Evolutionary conservation across 75 land plant genomes (phyloP).

Genomic region (Picea glauca): DNA sequence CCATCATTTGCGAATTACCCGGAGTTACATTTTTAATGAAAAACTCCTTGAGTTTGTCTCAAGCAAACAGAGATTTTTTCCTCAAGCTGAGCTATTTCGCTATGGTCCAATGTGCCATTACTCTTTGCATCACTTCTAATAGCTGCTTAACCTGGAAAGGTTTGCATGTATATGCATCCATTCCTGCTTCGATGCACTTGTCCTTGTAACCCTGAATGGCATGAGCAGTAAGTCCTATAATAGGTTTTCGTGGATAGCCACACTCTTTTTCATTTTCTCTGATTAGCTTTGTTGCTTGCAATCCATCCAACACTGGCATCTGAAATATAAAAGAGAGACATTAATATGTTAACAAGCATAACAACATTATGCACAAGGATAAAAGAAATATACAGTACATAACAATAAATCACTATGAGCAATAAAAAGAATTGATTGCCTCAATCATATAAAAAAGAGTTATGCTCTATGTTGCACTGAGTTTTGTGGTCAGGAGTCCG

Average conservation of each 20-base stretch:
- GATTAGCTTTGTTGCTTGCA: slow-evolving; percentile 37
- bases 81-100: too few species aligned
- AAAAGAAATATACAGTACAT: background rate
- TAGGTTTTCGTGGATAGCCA: slow-evolving; percentile 19
- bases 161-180: slow-evolving; percentile 51
- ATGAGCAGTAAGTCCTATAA: slow-evolving; percentile 51
- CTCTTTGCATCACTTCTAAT: slow-evolving; percentile 36
- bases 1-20: too few species aligned
- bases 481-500: too few species aligned
- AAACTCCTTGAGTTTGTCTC: too few species aligned
- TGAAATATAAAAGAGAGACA: slow-evolving; percentile 5
- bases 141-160: slow-evolving; percentile 43
- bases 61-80: too few species aligned
- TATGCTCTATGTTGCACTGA: too few species aligned
- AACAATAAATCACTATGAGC: background rate
- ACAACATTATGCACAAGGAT: background rate
- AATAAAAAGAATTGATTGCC: background rate
- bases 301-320: slow-evolving; percentile 50
- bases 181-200: slow-evolving; percentile 40
- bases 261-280: slow-evolving; percentile 31
- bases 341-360: background rate
- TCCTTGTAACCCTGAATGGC: slow-evolving; percentile 50
- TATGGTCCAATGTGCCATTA: slow-evolving; percentile 17
- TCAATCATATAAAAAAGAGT: background rate
- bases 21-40: too few species aligned